A percentile compares a stretch with the other conserved stretches of the same genome.
These are phyloP conservation scores for Boletus rubroflammeus DNA, from an alignment of 768 basidiomycete species.

Conservation along the genomic window DNA sequence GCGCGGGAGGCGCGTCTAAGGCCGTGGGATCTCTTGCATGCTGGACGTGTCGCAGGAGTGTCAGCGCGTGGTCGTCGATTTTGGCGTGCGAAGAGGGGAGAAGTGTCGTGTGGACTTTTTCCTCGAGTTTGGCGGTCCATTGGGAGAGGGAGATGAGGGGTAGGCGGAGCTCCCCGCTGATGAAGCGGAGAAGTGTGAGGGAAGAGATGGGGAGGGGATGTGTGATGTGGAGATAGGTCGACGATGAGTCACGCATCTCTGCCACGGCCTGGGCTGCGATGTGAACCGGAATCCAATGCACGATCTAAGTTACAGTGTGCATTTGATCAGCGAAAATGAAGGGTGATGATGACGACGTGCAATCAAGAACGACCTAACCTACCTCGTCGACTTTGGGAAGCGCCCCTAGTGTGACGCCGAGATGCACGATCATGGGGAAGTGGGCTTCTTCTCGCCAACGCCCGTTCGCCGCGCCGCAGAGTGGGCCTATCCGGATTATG, in stretches of 20 bases:
- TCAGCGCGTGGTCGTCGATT: background rate
- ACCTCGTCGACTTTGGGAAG: conserved; percentile 25
- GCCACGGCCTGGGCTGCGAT: conserved; percentile 11
- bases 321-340: background rate
- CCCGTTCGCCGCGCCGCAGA: conserved; percentile 35
- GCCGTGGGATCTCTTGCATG: background rate
- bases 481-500: conserved; percentile 37
- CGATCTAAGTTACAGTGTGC: background rate
- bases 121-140: conserved; percentile 7
- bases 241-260: conserved; percentile 13
- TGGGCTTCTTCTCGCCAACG: conserved; percentile 38
- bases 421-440: conserved; percentile 34
- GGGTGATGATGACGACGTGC: no score
- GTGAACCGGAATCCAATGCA: conserved; percentile 17
- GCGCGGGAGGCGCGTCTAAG: background rate
- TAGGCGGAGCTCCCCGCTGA: conserved; percentile 5
- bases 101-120: background rate
- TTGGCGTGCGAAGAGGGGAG: background rate
- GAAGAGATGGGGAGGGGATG: conserved; percentile 12
- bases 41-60: background rate
- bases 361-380: background rate
- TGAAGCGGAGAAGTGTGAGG: conserved; percentile 5
- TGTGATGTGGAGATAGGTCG: conserved; percentile 7
- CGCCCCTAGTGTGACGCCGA: conserved; percentile 12
- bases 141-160: conserved; percentile 8